Percentiles rank a stretch among this genome's conserved stretches.
Evolutionary conservation across 306 rosid genomes (phyloP).

Genomic region (Rosa rugosa): DNA sequence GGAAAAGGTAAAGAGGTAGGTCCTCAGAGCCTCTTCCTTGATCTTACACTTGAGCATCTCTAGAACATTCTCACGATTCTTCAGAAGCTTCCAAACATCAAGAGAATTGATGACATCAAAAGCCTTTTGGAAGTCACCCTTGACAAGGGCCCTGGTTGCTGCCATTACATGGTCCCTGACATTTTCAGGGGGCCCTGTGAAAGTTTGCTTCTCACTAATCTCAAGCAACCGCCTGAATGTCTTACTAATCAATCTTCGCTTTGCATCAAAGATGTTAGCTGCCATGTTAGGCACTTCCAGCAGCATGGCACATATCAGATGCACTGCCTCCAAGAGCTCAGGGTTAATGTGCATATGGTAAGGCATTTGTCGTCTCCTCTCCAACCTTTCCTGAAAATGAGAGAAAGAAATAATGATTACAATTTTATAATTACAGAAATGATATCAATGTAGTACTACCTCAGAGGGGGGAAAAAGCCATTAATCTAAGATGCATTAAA

Average conservation of each 20-base stretch:
- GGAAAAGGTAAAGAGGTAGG: conserved; percentile 82
- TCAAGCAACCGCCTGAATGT: conserved; percentile 77
- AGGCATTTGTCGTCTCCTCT: conserved; percentile 98
- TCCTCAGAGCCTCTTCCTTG: conserved; percentile 91
- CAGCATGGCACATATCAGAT: conserved; percentile 91
- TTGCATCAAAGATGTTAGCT: conserved; percentile 74
- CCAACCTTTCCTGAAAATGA: conserved; percentile 80
- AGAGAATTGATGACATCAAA: conserved; percentile 68
- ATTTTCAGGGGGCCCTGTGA: conserved; percentile 91
- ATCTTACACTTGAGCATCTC: conserved; percentile 79
- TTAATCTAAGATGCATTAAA: not conserved
- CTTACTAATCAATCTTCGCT: conserved; percentile 77
- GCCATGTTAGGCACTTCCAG: conserved; percentile 97
- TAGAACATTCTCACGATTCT: conserved; percentile 53
- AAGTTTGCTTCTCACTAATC: conserved; percentile 78
- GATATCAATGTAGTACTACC: not conserved
- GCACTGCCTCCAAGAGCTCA: conserved; percentile 90
- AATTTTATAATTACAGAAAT: not conserved
- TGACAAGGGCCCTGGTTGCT: conserved; percentile 73
- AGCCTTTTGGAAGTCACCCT: conserved; percentile 75
- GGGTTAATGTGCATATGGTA: conserved; percentile 99
- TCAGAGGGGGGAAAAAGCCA: too few relatives aligned
- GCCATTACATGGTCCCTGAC: conserved; percentile 95
- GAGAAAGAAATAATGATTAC: not conserved
- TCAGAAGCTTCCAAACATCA: conserved; percentile 86